Base-by-base conservation (phyloP, 306 rosid genomes). In the Malus fusca region DNA sequence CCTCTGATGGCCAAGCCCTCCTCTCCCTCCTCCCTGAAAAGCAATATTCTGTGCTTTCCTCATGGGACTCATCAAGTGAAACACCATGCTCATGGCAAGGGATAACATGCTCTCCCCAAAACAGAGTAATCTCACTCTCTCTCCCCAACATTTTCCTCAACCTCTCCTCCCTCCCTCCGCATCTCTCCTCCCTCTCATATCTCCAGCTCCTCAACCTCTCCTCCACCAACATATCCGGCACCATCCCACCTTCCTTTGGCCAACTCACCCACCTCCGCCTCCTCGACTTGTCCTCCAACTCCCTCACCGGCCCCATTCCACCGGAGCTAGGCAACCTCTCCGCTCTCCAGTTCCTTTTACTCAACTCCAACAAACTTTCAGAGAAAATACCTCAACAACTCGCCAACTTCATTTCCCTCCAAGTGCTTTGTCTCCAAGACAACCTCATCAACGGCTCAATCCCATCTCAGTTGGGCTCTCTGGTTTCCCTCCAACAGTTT, bases 81-180 rank as follows among this genome's bases (percentile, higher is more conserved):
- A 92, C 95, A 23, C 99, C 99, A 5, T 96, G 99, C 86, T 87
- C 96, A 72, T 96, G 99, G 99, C 79, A 81, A 31, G 99, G 98
- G 19, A 77, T 96, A 35, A 85, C 94, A 28, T 96, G 99, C 70
- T 92, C 97, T 18, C 92, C 98, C 22, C 97, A 90, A 76, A 83
- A 83, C 70, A 89, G 97, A 84, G 98, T 96, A 35, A 96, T 90
- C 74, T 92, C 97, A 2, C 83, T 92, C 26, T 88, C 91, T 76
- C 85, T 96, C 8, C 98, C 98, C 10, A 88, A 92, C 56, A 80
- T 85, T 68, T 92, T 90, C 69, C 92, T 92, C 52, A 92, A 96
- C 68, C 86, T 96, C 43, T 88, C 99, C 13, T 85, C 80, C 75
- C 52, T 96, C 17, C 97, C 98, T 55, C 76, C 90, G 21, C 89